Evolutionary conservation across 2,329 filamentous ascomycete species (phyloP).

Genomic region (Penicillium capsulatum): DNA sequence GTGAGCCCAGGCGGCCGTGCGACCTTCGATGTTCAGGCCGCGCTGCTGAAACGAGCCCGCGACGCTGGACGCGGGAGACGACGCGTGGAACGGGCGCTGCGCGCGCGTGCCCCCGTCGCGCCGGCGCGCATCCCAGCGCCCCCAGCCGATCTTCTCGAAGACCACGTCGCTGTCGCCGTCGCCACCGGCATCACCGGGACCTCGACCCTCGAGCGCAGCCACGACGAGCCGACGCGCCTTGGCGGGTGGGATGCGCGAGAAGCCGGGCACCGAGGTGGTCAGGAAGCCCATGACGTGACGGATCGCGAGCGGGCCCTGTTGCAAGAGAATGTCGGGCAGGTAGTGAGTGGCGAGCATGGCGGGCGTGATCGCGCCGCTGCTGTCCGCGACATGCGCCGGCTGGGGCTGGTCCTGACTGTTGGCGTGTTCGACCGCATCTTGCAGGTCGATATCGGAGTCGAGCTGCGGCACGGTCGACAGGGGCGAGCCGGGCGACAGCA

Average conservation of each 20-base stretch:
- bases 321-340: constrained; percentile 82
- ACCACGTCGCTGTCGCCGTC: constrained; percentile 54
- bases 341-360: constrained; percentile 82
- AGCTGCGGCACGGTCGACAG: constrained; percentile 51
- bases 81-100: constrained; percentile 30
- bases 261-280: constrained; percentile 88
- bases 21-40: constrained; percentile 48
- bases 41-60: constrained; percentile 43
- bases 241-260: constrained; percentile 78
- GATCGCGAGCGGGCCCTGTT: constrained; percentile 87
- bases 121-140: constrained; percentile 83
- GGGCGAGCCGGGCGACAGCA: constrained; percentile 36
- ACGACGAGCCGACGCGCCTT: constrained; percentile 90
- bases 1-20: constrained; percentile 29
- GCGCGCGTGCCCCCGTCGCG: constrained; percentile 55
- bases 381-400: constrained; percentile 57
- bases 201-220: constrained; percentile 79
- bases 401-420: constrained; percentile 43
- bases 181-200: constrained; percentile 47
- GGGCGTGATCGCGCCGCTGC: constrained; percentile 77
- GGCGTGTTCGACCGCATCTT: constrained; percentile 59
- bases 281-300: constrained; percentile 93
- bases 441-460: constrained; percentile 84
- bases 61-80: constrained; percentile 52
- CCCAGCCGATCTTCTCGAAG: constrained; percentile 97